Evolutionary conservation across 208 protist species (phyloP).

Genomic region (Trypanosoma conorhini): DNA sequence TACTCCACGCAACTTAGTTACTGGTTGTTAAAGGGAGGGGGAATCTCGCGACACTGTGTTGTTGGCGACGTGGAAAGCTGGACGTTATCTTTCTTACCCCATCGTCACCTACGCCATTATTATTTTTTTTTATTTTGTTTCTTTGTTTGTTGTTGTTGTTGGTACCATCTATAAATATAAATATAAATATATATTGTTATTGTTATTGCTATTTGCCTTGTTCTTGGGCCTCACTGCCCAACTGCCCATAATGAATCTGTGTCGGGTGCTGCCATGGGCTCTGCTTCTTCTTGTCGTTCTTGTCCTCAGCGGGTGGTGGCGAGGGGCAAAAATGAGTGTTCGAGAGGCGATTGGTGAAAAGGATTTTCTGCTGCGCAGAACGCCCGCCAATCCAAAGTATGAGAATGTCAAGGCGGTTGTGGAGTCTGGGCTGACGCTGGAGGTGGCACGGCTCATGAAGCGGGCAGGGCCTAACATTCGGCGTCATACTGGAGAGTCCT

Average conservation of each 20-base stretch:
- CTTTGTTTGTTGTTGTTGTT: slow-evolving; percentile 24
- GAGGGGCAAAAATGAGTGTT: slow-evolving; percentile 41
- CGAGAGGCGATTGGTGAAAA: slow-evolving; percentile 69
- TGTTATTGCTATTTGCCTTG: slow-evolving; percentile 14
- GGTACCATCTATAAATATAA: no score
- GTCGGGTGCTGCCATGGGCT: not conserved
- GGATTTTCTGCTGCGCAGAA: slow-evolving; percentile 56
- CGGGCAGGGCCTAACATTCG: slow-evolving; percentile 42
- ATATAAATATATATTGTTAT: no score
- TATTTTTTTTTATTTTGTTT: slow-evolving; percentile 13
- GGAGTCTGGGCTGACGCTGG: slow-evolving; percentile 78
- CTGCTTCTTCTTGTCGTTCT: not conserved
- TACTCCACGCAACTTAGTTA: not conserved
- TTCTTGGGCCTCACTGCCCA: not conserved
- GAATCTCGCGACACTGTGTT: no score
- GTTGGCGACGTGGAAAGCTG: not conserved
- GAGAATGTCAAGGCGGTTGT: slow-evolving; percentile 69
- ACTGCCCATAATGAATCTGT: not conserved
- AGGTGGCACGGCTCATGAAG: slow-evolving; percentile 65
- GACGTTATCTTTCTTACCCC: not conserved
- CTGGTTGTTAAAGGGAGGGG: not conserved
- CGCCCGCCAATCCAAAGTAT: slow-evolving; percentile 55
- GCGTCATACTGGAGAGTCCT: slow-evolving; percentile 68
- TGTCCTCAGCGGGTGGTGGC: not conserved
- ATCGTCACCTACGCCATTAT: not conserved